Conservation (phyloP, 2,329 filamentous ascomycete species). For the Paecilomyces sp. region DNA sequence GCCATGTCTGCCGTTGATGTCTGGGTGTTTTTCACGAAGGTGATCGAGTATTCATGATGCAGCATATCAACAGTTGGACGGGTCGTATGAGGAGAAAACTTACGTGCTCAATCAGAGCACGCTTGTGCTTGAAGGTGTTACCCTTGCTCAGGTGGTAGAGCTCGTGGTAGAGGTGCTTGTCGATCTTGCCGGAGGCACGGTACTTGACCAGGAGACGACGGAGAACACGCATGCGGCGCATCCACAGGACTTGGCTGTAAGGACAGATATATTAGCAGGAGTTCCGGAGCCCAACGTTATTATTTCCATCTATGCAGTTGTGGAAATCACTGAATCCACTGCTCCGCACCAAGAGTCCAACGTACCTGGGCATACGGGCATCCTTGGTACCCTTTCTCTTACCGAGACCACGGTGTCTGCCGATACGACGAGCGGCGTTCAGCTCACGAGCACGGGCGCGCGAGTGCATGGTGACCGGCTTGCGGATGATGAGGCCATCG, state of each 20-base stretch:
- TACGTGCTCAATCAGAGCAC: conserved; percentile 99
- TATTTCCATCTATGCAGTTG: neutral
- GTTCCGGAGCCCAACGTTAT: conserved; percentile 1
- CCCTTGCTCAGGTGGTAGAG: conserved; percentile 99
- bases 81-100: conserved; percentile 31
- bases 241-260: conserved; percentile 91
- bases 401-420: conserved; percentile 98
- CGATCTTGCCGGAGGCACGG: conserved; percentile 99
- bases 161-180: conserved; percentile 99
- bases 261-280: conserved; percentile 12
- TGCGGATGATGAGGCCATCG: conserved; percentile 99
- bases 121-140: conserved; percentile 99
- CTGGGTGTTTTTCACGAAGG: neutral
- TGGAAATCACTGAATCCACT: neutral
- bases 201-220: conserved; percentile 99
- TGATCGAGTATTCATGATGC: neutral
- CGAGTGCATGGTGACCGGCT: conserved; percentile 99
- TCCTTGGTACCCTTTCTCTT: conserved; percentile 99
- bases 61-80: conserved; percentile 3
- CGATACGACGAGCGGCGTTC: conserved; percentile 87
- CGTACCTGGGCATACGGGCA: conserved; percentile 97
- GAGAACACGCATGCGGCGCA: conserved; percentile 98
- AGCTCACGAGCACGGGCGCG: conserved; percentile 92
- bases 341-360: conserved; percentile 6
- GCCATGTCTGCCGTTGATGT: neutral